Conservation (phyloP, 768 basidiomycete genomes). For the Boletus huronensis region DNA sequence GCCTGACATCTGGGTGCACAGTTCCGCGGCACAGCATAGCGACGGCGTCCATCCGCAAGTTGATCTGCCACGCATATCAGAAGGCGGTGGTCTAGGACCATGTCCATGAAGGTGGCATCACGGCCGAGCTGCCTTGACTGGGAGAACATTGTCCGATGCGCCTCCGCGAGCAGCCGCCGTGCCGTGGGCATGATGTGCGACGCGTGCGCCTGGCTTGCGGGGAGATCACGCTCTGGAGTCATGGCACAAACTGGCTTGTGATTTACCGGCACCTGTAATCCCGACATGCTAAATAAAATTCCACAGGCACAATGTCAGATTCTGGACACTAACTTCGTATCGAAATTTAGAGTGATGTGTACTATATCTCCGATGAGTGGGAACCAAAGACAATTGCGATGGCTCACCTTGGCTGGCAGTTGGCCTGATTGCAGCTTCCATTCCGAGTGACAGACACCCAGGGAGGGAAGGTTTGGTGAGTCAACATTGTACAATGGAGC, state of each 20-base stretch:
- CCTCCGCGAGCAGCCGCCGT: conserved; percentile 25
- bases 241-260: background rate
- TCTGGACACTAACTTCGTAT: conserved; percentile 7
- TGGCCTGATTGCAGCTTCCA: conserved; percentile 11
- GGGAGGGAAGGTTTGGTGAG: background rate
- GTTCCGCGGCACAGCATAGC: conserved; percentile 8
- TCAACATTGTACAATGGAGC: conserved; percentile 4
- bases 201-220: background rate
- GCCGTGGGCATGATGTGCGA: conserved; percentile 3
- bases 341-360: background rate
- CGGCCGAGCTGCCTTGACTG: conserved; percentile 32
- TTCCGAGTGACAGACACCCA: conserved; percentile 5
- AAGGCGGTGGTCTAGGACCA: conserved; percentile 39
- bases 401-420: conserved; percentile 18
- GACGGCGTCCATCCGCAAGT: conserved; percentile 4
- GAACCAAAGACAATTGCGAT: conserved; percentile 16
- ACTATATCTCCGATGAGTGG: conserved; percentile 11
- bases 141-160: conserved; percentile 26
- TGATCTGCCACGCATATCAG: conserved; percentile 4
- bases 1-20: conserved; percentile 29
- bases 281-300: conserved; percentile 11
- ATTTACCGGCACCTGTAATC: background rate
- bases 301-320: background rate
- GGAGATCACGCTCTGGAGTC: background rate
- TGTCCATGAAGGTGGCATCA: conserved; percentile 43